A percentile compares a stretch with the other conserved stretches of the same genome.
Conservation (phyloP, 2,329 filamentous ascomycete genomes). For the Cadophora gregata region DNA sequence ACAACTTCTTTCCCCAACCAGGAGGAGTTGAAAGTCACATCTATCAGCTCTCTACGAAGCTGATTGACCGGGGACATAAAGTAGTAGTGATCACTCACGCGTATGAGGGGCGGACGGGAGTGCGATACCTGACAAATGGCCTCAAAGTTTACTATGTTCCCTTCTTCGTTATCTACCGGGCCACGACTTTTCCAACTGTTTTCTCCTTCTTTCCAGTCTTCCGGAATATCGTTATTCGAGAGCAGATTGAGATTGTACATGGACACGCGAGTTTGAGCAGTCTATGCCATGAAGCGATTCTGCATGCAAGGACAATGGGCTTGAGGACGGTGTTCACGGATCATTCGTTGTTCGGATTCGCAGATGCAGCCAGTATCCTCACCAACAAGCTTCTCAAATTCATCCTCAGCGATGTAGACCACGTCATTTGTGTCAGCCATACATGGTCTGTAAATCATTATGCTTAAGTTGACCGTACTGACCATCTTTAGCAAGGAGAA, state of each 20-base stretch:
- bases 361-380: slow-evolving; percentile 92
- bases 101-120: slow-evolving; percentile 86
- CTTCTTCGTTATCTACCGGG: slow-evolving; percentile 94
- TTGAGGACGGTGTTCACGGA: slow-evolving; percentile 96
- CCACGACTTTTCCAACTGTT: slow-evolving; percentile 92
- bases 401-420: slow-evolving; percentile 92
- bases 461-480: slow-evolving; percentile 27
- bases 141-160: slow-evolving; percentile 98
- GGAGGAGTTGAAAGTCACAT: slow-evolving; percentile 98
- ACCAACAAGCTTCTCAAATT: slow-evolving; percentile 98
- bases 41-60: slow-evolving; percentile 94
- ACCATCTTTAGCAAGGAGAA: slow-evolving; percentile 81
- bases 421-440: slow-evolving; percentile 98
- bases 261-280: slow-evolving; percentile 95
- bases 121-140: slow-evolving; percentile 95
- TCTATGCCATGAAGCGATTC: slow-evolving; percentile 90
- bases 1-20: slow-evolving; percentile 99
- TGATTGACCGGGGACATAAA: slow-evolving; percentile 97
- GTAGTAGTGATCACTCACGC: slow-evolving; percentile 97
- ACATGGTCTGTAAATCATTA: slow-evolving; percentile 73
- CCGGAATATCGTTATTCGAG: slow-evolving; percentile 91
- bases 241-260: slow-evolving; percentile 96
- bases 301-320: slow-evolving; percentile 96
- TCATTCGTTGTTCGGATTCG: slow-evolving; percentile 96
- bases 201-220: slow-evolving; percentile 99